Conservation (phyloP, 352 stramenopile genomes). For the Thalassiosira hispida region DNA sequence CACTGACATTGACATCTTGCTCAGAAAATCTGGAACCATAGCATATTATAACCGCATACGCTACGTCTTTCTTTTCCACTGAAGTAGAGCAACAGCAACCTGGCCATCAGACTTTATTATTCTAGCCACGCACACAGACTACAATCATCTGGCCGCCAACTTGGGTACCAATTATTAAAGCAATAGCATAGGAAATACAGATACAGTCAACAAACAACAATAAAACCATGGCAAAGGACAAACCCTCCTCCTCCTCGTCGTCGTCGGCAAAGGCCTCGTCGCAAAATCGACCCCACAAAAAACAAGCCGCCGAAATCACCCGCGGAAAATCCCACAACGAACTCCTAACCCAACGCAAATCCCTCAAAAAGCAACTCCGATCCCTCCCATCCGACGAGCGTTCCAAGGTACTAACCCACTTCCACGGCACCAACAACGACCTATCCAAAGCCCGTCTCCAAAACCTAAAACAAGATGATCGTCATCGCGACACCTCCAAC, state of each 20-base stretch:
- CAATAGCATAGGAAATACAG: too few relatives aligned
- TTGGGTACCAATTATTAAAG: too few relatives aligned
- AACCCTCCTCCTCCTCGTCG: neutral
- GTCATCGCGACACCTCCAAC: conserved; percentile 9
- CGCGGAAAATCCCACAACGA: conserved; percentile 20
- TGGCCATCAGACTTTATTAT: too few relatives aligned
- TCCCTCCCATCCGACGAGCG: conserved; percentile 18
- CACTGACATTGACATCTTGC: too few relatives aligned
- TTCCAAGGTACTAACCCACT: conserved; percentile 19
- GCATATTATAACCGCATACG: too few relatives aligned
- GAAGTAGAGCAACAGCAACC: too few relatives aligned
- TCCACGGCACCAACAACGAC: conserved; percentile 23
- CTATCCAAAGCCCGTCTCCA: conserved; percentile 19
- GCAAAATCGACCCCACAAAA: conserved; percentile 14
- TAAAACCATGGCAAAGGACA: conserved; percentile 17
- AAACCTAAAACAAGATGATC: conserved; percentile 32
- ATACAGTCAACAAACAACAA: too few relatives aligned
- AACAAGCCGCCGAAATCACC: conserved; percentile 21
- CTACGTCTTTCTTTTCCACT: too few relatives aligned
- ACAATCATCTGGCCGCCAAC: too few relatives aligned
- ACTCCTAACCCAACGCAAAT: conserved; percentile 23
- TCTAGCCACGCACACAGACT: too few relatives aligned
- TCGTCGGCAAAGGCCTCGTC: neutral
- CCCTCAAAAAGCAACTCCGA: conserved; percentile 14
- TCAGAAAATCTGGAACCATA: too few relatives aligned